Base-by-base conservation (phyloP, 371 early-diverging fungal genomes). In the Neoconidiobolus thromboides region DNA sequence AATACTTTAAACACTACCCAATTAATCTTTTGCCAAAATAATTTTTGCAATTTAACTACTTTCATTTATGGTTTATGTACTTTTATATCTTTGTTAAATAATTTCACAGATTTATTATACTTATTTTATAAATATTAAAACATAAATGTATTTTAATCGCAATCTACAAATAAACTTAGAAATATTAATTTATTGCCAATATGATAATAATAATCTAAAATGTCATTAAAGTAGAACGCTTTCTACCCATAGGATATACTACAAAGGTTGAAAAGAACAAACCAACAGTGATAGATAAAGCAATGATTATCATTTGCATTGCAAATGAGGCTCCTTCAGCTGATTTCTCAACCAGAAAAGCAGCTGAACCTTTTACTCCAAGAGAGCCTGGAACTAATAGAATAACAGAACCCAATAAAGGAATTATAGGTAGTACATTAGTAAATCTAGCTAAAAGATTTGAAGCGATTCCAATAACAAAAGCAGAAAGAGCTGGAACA, bases 311-410 rank as follows among this genome's bases (percentile, higher is more conserved):
- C 75, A 75, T 73, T n/a, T 70, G 67, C 56, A 77, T 55, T 15
- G 75, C 75, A 66, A 77, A 75, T 0, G 60, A 62, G 14, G 72
- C 70, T 10, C 75, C 75, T 61, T 75, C 70, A 9, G 68, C 65
- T 2, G 70, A 68, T 48, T 73, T 71, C 39, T 68, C 72, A 9
- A 63, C 64, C 42, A 70, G 61, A 53, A 67, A 63, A 2, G 58
- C 55, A 52, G 62, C 57, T 48, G 36, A 64, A 43, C 73, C 73
- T 43, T 61, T 67, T 60, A 70, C 71, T 1, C 75, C 75, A 43
- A 80, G 68, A 64, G 72, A 71, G 7, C 81, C 76, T 1, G 81
- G 81, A 0, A 81, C 81, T 39, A 81, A 62, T 58, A 75, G 67
- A 50, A 80, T 68, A 60, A 78, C 74, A 2, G 73, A 78, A 36